Base-by-base conservation (phyloP, 108 stramenopile species). In the Cyclotella baltica region DNA sequence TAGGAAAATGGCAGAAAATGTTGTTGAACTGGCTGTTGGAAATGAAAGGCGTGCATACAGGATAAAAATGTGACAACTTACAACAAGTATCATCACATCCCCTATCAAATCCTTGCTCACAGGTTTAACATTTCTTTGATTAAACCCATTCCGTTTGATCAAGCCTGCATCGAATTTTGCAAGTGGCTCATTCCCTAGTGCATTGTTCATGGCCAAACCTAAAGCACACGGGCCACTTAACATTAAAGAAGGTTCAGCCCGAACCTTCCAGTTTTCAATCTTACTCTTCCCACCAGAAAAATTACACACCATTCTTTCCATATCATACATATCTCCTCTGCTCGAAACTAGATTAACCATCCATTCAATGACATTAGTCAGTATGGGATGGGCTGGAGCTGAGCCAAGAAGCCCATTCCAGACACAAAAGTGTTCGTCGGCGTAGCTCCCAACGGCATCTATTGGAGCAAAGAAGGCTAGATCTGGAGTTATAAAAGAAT, bases 351-450 rank as follows among this genome's bases (percentile, higher is more conserved):
- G 74, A 65, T 85, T 89, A 16, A 89, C 72, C 61, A 85, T 74
- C 73, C 81, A 77, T 68, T 87, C 88, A 22, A 89, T 78, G 5
- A 75, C 88, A 61, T 85, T 73, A 0, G 85, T 72, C 43, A 89
- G 46, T 51, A 76, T 68, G 27, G 88, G 88, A 80, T 87, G 86
- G 20, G 81, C 85, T 46, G 86, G 86, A 27, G 88, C 84, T 18
- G 86, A 81, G 20, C 86, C 88, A 52, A 89, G 64, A 25, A 89
- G 36, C 30, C 88, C 88, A 56, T 89, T 87, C 88, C 88, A 89
- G 23, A 86, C 34, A 51, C 88, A 89, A 69, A 85, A 86, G 31
- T 73, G 70, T 52, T 85, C 74, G 25, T 83, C 85, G 25, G 79
- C 83, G 57, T 61, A 72, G 28, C 72, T 51, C 40, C 75, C 86